These are phyloP conservation scores for Chaetomium sp. DNA, from an alignment of 2,329 filamentous ascomycete species.

Conservation along the genomic window DNA sequence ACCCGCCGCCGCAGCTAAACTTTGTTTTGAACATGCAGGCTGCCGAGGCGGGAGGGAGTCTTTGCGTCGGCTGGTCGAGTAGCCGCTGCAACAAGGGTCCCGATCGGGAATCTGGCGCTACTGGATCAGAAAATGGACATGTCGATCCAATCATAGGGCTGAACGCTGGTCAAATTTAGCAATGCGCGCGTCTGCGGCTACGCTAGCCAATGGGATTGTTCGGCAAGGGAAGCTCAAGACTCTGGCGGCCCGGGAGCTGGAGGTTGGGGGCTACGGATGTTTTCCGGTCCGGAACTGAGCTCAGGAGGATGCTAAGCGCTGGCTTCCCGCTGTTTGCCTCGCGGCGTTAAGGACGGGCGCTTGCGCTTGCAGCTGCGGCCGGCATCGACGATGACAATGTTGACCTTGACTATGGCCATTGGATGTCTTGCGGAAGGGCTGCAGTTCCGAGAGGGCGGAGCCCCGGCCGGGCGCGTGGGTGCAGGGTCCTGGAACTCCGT, in stretches of 20 bases:
- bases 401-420: not conserved
- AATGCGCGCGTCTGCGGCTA: slow-evolving; percentile 1
- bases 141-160: not conserved
- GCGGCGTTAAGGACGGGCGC: slow-evolving; percentile 10
- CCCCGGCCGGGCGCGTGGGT: not conserved
- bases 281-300: not conserved
- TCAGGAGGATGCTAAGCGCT: slow-evolving; percentile 13
- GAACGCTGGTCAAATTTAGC: not conserved
- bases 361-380: slow-evolving; percentile 9
- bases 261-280: not conserved
- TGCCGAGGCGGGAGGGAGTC: not conserved
- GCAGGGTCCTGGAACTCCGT: slow-evolving; percentile 8
- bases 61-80: slow-evolving; percentile 10
- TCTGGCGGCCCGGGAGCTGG: not conserved
- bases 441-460: not conserved
- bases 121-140: not conserved
- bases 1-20: not conserved
- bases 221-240: not conserved
- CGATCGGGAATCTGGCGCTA: not conserved
- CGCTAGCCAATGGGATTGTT: not conserved
- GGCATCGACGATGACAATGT: not conserved
- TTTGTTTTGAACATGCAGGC: slow-evolving; percentile 1
- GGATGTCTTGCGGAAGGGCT: not conserved
- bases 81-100: slow-evolving; percentile 23
- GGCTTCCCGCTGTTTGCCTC: not conserved